A percentile compares a stretch with the other conserved stretches of the same genome.
phyloP scores from a whole-genome alignment of 257 asterid genomes.

The Coffea canephora region DNA sequence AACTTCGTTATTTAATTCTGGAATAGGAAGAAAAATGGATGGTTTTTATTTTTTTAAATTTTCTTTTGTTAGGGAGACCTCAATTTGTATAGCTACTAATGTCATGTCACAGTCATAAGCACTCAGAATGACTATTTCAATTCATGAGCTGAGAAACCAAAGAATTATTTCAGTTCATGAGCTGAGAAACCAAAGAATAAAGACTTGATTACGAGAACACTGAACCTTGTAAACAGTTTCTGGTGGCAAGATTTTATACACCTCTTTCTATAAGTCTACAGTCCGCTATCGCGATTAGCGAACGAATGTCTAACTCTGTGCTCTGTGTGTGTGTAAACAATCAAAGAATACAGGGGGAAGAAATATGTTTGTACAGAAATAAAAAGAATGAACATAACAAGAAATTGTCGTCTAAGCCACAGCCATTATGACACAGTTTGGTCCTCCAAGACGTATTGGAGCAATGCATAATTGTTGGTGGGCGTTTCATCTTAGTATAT shows the following conservation, averaged over 20 bases:
- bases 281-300: neutral
- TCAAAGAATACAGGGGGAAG: conserved; percentile 5
- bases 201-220: neutral
- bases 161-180: neutral
- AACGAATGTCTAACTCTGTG: neutral
- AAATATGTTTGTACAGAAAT: conserved; percentile 1
- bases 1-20: neutral
- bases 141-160: neutral
- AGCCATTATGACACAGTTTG: conserved; percentile 1
- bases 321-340: neutral
- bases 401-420: conserved; percentile 9
- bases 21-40: neutral
- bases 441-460: neutral
- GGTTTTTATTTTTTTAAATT: too few relatives aligned
- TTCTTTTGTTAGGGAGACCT: neutral
- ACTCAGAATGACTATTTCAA: neutral
- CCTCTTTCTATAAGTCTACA: conserved; percentile 4
- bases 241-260: conserved; percentile 11
- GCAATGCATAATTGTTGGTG: neutral
- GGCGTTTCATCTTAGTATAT: neutral
- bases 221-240: conserved; percentile 10
- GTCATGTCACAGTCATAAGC: neutral
- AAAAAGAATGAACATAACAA: conserved; percentile 7
- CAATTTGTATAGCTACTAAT: neutral
- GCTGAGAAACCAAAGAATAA: neutral